Evolutionary conservation across 306 rosid genomes (phyloP).

Genomic region (Acacia confusa): DNA sequence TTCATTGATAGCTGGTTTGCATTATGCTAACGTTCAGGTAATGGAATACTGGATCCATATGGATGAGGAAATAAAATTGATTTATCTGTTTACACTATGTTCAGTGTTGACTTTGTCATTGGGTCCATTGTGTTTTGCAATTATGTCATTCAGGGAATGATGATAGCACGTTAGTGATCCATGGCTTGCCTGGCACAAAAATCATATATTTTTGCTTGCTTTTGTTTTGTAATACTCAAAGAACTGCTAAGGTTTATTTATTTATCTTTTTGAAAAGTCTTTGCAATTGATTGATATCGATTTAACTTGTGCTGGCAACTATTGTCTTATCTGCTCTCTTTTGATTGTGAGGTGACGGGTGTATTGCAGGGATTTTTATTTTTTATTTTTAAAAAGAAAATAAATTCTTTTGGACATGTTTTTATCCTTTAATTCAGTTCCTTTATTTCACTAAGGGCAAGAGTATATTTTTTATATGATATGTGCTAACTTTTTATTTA

Average conservation of each 20-base stretch:
- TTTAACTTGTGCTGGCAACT: not conserved
- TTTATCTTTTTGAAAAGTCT: not conserved
- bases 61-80: not conserved
- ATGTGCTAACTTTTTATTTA: constrained; percentile 35
- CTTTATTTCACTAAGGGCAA: not conserved
- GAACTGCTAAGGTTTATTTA: not conserved
- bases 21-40: constrained; percentile 76
- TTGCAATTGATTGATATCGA: not conserved
- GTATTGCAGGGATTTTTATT: constrained; percentile 13
- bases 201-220: not conserved
- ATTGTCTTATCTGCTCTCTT: not conserved
- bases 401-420: not conserved
- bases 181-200: not conserved
- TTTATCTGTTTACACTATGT: constrained; percentile 26
- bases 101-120: constrained; percentile 1
- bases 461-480: constrained; percentile 14
- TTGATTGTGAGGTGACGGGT: not conserved
- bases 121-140: not conserved
- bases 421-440: constrained; percentile 19
- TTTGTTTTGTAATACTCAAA: not conserved
- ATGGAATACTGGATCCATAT: constrained; percentile 28
- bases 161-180: not conserved
- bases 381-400: not conserved
- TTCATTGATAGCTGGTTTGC: constrained; percentile 69
- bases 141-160: not conserved